A percentile compares a stretch with the other conserved stretches of the same genome.
These are phyloP conservation scores for Neopestalotiopsis sp. DNA, from an alignment of 2,329 filamentous ascomycete genomes.

Conservation along the genomic window DNA sequence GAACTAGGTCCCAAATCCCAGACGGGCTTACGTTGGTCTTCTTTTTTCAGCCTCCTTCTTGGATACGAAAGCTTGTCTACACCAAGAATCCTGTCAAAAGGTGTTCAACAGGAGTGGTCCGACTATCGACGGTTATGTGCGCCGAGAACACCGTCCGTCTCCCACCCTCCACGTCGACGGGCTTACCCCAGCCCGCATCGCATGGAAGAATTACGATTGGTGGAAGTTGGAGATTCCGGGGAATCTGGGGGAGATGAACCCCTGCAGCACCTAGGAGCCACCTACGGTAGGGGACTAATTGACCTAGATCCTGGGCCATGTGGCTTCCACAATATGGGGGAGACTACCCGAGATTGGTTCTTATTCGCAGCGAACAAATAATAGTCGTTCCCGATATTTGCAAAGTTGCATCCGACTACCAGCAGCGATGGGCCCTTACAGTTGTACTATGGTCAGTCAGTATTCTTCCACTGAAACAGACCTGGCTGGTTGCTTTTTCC, in stretches of 20 bases:
- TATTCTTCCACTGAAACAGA: slow-evolving; percentile 9
- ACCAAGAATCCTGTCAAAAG: neutral
- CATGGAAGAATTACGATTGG: slow-evolving; percentile 22
- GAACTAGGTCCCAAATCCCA: neutral
- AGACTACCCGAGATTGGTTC: slow-evolving; percentile 16
- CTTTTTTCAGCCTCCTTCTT: neutral
- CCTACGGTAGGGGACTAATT: neutral
- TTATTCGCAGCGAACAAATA: neutral
- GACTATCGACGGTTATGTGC: neutral
- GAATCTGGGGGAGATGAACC: slow-evolving; percentile 8
- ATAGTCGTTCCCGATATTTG: neutral
- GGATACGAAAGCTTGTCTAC: neutral
- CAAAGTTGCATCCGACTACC: neutral
- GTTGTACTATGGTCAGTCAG: neutral
- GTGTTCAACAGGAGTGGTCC: neutral
- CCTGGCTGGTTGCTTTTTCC: neutral
- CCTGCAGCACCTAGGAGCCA: neutral
- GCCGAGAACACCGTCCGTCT: neutral
- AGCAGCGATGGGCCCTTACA: neutral
- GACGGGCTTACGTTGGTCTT: neutral
- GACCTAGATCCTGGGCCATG: neutral
- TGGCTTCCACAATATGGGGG: slow-evolving; percentile 1
- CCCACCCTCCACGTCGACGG: neutral
- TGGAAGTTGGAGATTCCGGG: slow-evolving; percentile 20
- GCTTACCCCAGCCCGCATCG: neutral